Percentiles rank a stretch among this genome's conserved stretches.
Evolutionary conservation across 495 filamentous ascomycete species (phyloP).

Genomic region (Pyronema omphalodes): DNA sequence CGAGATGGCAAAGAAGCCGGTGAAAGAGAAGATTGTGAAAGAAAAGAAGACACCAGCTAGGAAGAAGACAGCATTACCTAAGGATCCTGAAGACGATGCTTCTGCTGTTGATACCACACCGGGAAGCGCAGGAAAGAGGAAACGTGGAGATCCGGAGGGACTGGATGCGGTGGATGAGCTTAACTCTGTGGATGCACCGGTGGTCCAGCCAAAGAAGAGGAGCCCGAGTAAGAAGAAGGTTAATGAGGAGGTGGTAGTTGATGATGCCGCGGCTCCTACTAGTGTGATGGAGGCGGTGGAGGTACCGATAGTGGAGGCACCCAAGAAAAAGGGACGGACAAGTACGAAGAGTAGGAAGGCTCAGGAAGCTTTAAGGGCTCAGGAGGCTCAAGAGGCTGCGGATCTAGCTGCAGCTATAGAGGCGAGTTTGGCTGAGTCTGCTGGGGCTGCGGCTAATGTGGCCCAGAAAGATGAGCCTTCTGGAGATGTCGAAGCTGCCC

Average conservation of each 20-base stretch:
- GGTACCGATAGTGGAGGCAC: not conserved
- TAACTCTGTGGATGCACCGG: not conserved
- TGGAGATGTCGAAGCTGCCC: too few relatives aligned
- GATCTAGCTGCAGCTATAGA: too few relatives aligned
- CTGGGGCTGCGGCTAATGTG: too few relatives aligned
- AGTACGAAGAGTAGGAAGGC: not conserved
- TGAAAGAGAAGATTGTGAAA: not conserved
- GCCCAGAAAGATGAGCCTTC: too few relatives aligned
- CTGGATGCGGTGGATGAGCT: not conserved
- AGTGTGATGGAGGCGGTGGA: too few relatives aligned
- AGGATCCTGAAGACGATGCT: not conserved
- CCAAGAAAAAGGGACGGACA: not conserved
- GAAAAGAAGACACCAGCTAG: not conserved
- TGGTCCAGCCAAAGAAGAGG: too few relatives aligned
- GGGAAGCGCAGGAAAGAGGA: not conserved
- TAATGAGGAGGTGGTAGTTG: too few relatives aligned
- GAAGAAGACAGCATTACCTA: not conserved
- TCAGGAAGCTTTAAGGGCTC: not conserved
- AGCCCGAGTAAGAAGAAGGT: too few relatives aligned
- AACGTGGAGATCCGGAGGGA: not conserved
- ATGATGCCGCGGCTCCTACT: too few relatives aligned
- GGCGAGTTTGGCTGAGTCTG: too few relatives aligned
- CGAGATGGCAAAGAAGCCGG: not conserved
- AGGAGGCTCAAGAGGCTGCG: too few relatives aligned
- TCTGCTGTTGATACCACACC: not conserved